Conservation (phyloP, 2,329 filamentous ascomycete species). For the Rasamsonia emersonii region DNA sequence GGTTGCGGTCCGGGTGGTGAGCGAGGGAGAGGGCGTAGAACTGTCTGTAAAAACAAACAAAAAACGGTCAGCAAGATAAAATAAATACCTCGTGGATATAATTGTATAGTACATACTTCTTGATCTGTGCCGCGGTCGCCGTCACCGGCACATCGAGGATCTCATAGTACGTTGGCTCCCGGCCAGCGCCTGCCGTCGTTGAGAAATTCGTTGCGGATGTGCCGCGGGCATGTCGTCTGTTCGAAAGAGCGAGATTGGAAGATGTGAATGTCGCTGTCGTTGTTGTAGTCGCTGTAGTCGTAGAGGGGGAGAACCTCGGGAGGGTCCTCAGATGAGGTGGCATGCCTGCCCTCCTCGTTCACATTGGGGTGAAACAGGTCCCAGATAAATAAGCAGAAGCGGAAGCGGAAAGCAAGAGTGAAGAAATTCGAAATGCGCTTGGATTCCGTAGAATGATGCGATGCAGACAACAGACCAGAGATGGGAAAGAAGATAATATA, state of each 20-base stretch:
- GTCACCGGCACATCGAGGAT: slow-evolving; percentile 62
- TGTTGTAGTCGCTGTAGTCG: slow-evolving; percentile 9
- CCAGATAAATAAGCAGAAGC: too few species aligned
- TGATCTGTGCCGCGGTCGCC: slow-evolving; percentile 70
- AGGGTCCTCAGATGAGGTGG: slow-evolving; percentile 10
- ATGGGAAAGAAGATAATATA: too few species aligned
- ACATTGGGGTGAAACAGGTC: too few species aligned
- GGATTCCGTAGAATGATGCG: too few species aligned
- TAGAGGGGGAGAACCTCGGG: slow-evolving; percentile 7
- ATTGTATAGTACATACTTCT: slow-evolving; percentile 63
- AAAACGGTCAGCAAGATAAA: slow-evolving; percentile 1
- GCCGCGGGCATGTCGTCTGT: slow-evolving; percentile 10
- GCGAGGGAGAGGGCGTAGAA: slow-evolving; percentile 89
- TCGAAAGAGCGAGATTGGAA: slow-evolving; percentile 3
- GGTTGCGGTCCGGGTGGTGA: slow-evolving; percentile 90
- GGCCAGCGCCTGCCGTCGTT: slow-evolving; percentile 29
- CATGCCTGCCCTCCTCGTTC: slow-evolving; percentile 9
- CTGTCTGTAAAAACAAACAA: slow-evolving; percentile 40
- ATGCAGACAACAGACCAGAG: too few species aligned
- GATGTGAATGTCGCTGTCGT: slow-evolving; percentile 5
- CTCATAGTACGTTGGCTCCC: slow-evolving; percentile 65
- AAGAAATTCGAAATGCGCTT: too few species aligned
- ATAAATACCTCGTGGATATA: too few species aligned
- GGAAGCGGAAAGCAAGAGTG: too few species aligned
- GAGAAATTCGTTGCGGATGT: too few species aligned